phyloP scores from a whole-genome alignment of 352 stramenopile species.

The Pythium periplocum region DNA sequence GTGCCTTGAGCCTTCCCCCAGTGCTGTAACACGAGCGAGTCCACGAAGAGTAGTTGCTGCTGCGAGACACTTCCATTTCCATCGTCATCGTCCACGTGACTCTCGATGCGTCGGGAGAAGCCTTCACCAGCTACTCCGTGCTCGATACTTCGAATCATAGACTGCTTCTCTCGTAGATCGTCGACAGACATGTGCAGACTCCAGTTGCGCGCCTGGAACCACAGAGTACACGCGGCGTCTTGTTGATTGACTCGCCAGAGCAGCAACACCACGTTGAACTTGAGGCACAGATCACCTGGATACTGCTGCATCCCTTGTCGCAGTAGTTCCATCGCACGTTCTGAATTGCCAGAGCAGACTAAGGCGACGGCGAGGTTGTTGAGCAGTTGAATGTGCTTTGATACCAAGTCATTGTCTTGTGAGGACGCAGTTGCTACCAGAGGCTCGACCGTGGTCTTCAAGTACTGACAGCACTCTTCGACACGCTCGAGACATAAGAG shows the following conservation, averaged over 20 bases:
- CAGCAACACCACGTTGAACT: slow-evolving; percentile 76
- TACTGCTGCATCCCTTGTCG: slow-evolving; percentile 35
- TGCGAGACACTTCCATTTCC: slow-evolving; percentile 20
- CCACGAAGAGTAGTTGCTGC: slow-evolving; percentile 56
- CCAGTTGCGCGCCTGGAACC: slow-evolving; percentile 62
- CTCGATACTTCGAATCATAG: no score
- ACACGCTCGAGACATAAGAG: slow-evolving; percentile 73
- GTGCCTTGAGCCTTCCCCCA: slow-evolving; percentile 32
- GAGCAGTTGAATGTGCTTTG: slow-evolving; percentile 50
- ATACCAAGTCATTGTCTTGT: slow-evolving; percentile 20
- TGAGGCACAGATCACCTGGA: slow-evolving; percentile 30
- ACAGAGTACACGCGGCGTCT: slow-evolving; percentile 47
- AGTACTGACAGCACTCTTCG: slow-evolving; percentile 38
- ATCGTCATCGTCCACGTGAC: slow-evolving; percentile 36
- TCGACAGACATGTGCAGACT: slow-evolving; percentile 25
- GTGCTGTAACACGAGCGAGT: slow-evolving; percentile 51
- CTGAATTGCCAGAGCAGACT: slow-evolving; percentile 29
- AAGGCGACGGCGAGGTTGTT: slow-evolving; percentile 70
- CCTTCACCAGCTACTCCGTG: neutral
- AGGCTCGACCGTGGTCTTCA: slow-evolving; percentile 28
- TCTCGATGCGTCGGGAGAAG: slow-evolving; percentile 14
- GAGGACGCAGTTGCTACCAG: slow-evolving; percentile 9
- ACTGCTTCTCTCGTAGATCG: slow-evolving; percentile 19
- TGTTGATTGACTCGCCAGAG: slow-evolving; percentile 54
- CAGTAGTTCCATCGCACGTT: slow-evolving; percentile 40